phyloP scores from a whole-genome alignment of 352 stramenopile genomes.

The Phytophthora pistaciae region DNA sequence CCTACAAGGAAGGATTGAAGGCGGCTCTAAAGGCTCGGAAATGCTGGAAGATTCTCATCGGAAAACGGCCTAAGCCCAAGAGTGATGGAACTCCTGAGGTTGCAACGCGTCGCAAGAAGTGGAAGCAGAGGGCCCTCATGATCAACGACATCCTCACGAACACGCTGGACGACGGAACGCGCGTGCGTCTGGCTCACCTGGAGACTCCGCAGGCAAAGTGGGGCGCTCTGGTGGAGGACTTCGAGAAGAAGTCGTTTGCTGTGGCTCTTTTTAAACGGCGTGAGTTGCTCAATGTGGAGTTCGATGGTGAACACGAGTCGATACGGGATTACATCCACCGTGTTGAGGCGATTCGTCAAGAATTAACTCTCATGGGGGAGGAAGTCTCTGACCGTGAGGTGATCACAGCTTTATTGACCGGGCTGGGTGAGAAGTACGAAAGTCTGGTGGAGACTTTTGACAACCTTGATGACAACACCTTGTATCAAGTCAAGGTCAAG shows the following conservation, averaged over 20 bases:
- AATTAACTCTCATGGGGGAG: slow-evolving; percentile 19
- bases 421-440: slow-evolving; percentile 6
- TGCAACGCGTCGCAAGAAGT: slow-evolving; percentile 3
- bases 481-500: slow-evolving; percentile 18
- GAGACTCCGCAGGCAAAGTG: slow-evolving; percentile 16
- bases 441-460: slow-evolving; percentile 20
- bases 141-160: slow-evolving; percentile 29
- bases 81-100: slow-evolving; percentile 2
- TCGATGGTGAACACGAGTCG: slow-evolving; percentile 10
- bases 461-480: slow-evolving; percentile 17
- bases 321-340: slow-evolving; percentile 23
- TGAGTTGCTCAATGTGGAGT: slow-evolving; percentile 22
- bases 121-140: slow-evolving; percentile 1
- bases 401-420: slow-evolving; percentile 15
- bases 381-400: slow-evolving; percentile 9
- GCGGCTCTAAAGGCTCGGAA: slow-evolving; percentile 11
- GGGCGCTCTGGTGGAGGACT: slow-evolving; percentile 16
- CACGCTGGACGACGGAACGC: slow-evolving; percentile 14
- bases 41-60: slow-evolving; percentile 22
- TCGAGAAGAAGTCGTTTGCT: slow-evolving; percentile 22
- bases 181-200: slow-evolving; percentile 16
- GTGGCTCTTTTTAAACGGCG: slow-evolving; percentile 15
- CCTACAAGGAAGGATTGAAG: slow-evolving; percentile 24
- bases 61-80: slow-evolving; percentile 3
- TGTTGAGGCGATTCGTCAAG: slow-evolving; percentile 17